Evolutionary conservation across 2,329 filamentous ascomycete genomes (phyloP), one percentile per base, ranked within the genome.

Genomic region (Colletotrichum horii): DNA sequence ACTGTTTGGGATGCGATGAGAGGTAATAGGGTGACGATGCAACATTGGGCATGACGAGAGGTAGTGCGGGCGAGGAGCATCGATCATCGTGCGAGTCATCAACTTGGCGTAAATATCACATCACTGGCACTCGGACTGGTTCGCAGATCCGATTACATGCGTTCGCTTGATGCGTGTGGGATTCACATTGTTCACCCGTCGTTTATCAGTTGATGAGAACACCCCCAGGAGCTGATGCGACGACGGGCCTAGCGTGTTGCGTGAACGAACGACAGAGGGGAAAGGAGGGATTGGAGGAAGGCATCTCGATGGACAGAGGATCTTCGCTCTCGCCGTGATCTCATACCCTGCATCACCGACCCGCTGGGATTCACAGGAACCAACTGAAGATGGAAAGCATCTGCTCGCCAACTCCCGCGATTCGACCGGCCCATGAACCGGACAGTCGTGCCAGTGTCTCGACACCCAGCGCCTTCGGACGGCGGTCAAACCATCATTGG

Each of bases 401-500:
- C n/a, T 22, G 43, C 43, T 34, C 43, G 71, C 48, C 48, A 56
- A 55, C 66, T 71, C 26, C 43, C 43, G 66, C 48, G 58, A 71
- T 66, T 61, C 65, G 55, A 48, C n/a, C 32, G 69, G 16, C 19
- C 16, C 30, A 32, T 60, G 61, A 68, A 34, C 61, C 19, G 55
- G 61, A 30, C 24, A 61, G 70, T 48, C 38, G 34, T 52, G 61
- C 69, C 69, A 38, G 56, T 38, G 72, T 56, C 62, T 62, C 69
- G 69, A 55, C 56, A 32, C 38, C n/a, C 61, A 24, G 32, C 16
- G 32, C 69, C 62, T 75, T 73, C 56, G 32, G 73, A 64, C 58
- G 73, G 70, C 69, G 30, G 62, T 58, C 62, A 64, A 16, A 30
- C 34, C 56, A 56, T 64, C 32, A 64, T 72, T 75, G 69, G 64